Evolutionary conservation across 139 green algal genomes (phyloP).

Genomic region (Volvox africanus): DNA sequence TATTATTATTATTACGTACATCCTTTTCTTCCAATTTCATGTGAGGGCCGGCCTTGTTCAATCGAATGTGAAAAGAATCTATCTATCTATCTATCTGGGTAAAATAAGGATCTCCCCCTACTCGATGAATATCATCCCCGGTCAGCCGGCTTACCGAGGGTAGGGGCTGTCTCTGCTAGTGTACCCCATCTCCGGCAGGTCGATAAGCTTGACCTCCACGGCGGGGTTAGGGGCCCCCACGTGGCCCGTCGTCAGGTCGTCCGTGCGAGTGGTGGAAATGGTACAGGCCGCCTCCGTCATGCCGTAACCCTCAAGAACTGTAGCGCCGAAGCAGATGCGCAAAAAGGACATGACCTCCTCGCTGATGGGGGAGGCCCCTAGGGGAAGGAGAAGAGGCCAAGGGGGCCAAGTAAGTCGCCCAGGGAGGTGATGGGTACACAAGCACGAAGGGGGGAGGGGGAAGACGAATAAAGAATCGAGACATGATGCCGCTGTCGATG

Average conservation of each 20-base stretch:
- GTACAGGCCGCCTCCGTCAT: conserved; percentile 92
- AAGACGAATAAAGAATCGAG: no score
- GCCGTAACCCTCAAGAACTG: conserved; percentile 81
- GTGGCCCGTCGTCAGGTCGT: conserved; percentile 79
- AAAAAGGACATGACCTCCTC: conserved; percentile 93
- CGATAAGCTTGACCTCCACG: conserved; percentile 92
- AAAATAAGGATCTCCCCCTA: no score
- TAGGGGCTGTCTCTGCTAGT: conserved; percentile 81
- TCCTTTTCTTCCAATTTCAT: not conserved
- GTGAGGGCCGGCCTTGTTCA: not conserved
- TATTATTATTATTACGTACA: not conserved
- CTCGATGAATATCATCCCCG: no score
- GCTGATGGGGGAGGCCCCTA: conserved; percentile 91
- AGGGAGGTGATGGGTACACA: no score
- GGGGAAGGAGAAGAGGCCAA: no score
- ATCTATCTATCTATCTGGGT: not conserved
- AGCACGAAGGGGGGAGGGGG: no score
- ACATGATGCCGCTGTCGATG: no score
- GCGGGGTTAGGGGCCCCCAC: conserved; percentile 88
- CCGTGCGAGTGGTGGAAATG: conserved; percentile 77
- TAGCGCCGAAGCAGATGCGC: conserved; percentile 89
- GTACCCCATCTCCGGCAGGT: conserved; percentile 98
- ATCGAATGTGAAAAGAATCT: no score
- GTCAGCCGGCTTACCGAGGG: conserved; percentile 82
- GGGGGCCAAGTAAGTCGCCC: no score